phyloP scores from a whole-genome alignment of 768 basidiomycete genomes.

The Pisolithus microcarpus region DNA sequence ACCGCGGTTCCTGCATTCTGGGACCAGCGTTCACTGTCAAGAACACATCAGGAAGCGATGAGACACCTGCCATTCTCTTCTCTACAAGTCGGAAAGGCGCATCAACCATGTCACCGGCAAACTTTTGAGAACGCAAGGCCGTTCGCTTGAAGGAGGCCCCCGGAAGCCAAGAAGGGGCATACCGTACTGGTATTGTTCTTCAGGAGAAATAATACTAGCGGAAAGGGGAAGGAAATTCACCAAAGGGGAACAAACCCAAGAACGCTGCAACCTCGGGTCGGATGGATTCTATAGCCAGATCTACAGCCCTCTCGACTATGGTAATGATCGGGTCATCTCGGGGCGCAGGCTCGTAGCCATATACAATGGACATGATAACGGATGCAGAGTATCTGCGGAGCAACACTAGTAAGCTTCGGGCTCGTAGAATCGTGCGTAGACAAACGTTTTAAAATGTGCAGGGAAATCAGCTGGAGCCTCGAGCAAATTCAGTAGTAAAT shows the following conservation, averaged over 20 bases:
- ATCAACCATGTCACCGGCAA: constrained; percentile 18
- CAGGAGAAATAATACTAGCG: background rate
- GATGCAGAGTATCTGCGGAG: constrained; percentile 17
- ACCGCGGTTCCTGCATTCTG: constrained; percentile 19
- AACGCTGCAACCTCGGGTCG: constrained; percentile 26
- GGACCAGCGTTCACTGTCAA: background rate
- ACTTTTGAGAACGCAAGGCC: constrained; percentile 18
- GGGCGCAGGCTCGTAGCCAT: constrained; percentile 21
- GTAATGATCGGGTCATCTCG: constrained; percentile 21
- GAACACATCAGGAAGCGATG: background rate
- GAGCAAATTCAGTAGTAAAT: constrained; percentile 21
- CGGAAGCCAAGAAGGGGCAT: constrained; percentile 35
- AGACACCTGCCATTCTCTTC: constrained; percentile 22
- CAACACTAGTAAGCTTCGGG: background rate
- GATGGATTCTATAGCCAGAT: constrained; percentile 15
- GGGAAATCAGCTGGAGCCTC: constrained; percentile 12
- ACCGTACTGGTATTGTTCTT: constrained; percentile 18
- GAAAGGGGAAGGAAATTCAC: constrained; percentile 15
- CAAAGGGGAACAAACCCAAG: constrained; percentile 32
- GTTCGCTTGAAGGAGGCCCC: constrained; percentile 30
- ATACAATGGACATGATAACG: constrained; percentile 26
- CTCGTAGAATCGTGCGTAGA: background rate
- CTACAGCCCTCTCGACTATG: constrained; percentile 20
- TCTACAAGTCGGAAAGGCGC: constrained; percentile 29
- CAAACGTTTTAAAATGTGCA: constrained; percentile 22